Evolutionary conservation across 129 eudicot species (phyloP).

Genomic region (Helichrysum umbraculigerum): DNA sequence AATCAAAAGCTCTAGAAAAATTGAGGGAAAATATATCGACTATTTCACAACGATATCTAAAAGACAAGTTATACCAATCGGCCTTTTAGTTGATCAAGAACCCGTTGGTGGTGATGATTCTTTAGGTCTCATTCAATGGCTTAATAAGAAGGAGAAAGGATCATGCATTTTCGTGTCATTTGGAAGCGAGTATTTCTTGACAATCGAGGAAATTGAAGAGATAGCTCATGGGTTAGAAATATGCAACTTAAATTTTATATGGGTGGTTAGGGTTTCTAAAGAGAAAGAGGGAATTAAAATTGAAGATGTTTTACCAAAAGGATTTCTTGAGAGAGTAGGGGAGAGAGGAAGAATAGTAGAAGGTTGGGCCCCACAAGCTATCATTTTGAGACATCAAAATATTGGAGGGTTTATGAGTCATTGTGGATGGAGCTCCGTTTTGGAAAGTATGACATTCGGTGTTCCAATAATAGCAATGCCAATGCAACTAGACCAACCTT

Average conservation of each 20-base stretch:
- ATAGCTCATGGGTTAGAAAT: neutral
- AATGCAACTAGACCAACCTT: neutral
- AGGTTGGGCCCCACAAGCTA: neutral
- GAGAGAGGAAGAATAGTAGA: neutral
- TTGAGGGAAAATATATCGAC: neutral
- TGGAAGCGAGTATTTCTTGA: neutral
- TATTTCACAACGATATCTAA: too few relatives aligned
- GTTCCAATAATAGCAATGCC: constrained; percentile 1
- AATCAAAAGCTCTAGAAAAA: neutral
- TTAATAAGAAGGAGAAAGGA: neutral
- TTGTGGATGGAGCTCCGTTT: neutral
- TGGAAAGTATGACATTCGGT: neutral
- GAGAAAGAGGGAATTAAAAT: neutral
- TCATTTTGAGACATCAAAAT: neutral
- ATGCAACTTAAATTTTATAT: neutral
- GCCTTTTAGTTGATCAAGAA: neutral
- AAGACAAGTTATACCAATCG: neutral
- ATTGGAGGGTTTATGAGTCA: neutral
- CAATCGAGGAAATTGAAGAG: neutral
- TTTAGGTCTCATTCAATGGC: neutral
- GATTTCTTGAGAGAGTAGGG: neutral
- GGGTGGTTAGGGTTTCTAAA: neutral
- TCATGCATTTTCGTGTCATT: neutral
- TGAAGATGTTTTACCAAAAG: neutral
- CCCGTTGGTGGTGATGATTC: neutral